These are phyloP conservation scores for Suillus fuscotomentosus DNA, from an alignment of 768 basidiomycete genomes.

Conservation along the genomic window DNA sequence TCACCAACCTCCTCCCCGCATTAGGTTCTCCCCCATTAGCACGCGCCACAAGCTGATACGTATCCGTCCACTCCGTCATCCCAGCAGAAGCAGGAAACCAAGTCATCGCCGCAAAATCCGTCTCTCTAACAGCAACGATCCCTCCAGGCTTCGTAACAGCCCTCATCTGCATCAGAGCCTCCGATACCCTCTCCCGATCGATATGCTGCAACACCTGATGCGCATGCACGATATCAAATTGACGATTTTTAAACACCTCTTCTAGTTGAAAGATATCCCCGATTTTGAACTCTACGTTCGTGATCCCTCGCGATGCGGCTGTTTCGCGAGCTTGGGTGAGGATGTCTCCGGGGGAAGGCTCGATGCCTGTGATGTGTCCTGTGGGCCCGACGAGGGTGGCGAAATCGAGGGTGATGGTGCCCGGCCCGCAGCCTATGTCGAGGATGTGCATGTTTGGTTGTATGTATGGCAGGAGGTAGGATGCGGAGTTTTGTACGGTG, in stretches of 20 bases:
- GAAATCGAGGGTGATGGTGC: constrained; percentile 46
- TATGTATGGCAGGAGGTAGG: constrained; percentile 37
- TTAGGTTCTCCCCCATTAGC: constrained; percentile 38
- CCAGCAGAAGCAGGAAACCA: constrained; percentile 36
- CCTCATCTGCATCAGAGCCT: constrained; percentile 44
- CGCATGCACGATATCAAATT: constrained; percentile 49
- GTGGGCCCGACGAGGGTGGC: constrained; percentile 35
- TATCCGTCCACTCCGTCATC: constrained; percentile 26
- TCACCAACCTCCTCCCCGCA: constrained; percentile 36
- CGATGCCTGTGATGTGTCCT: constrained; percentile 45
- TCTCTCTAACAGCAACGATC: constrained; percentile 44
- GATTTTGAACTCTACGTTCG: constrained; percentile 38
- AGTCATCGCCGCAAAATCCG: constrained; percentile 32
- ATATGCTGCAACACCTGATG: constrained; percentile 53
- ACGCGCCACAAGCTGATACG: constrained; percentile 20
- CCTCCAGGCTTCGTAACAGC: constrained; percentile 46
- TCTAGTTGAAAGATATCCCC: constrained; percentile 39
- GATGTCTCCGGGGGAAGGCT: constrained; percentile 30
- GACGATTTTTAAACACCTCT: constrained; percentile 30
- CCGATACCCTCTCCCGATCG: constrained; percentile 31
- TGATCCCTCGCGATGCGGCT: constrained; percentile 26
- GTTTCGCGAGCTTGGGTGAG: constrained; percentile 33
- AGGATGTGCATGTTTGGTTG: constrained; percentile 40
- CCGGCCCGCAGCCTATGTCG: constrained; percentile 54
- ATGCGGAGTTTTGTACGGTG: constrained; percentile 42